Evolutionary conservation across 1,139 yeast species (phyloP), one percentile per base, ranked within the genome.

Genomic region (Geotrichum siamense): DNA sequence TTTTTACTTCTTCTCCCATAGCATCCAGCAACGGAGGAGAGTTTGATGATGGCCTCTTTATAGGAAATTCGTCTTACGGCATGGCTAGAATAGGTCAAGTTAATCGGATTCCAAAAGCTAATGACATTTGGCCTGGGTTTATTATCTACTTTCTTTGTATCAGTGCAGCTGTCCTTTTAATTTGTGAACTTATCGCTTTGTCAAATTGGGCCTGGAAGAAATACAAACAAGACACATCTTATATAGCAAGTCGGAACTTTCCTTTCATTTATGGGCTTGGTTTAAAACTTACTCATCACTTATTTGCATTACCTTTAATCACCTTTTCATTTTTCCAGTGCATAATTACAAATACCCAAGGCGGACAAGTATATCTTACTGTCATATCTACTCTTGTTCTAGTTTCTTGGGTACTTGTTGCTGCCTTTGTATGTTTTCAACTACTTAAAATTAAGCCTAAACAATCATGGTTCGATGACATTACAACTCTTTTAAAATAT

Each of bases 111-210:
- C 53, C 54, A n/a, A 36, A 42, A 20, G 58, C 51, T 30, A 43
- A 45, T 17, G 67, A 63, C 42, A 50, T 61, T 12, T 64, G 69
- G 68, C 56, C 65, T 8, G 50, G 60, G 4, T 63, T 63, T 46
- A 55, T 61, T 17, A 53, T 63, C 13, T 65, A 64, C 62, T 47
- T 62, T 17, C 41, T 62, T 22, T 55, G 58, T 10, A 44, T 57
- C 22, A 42, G 44, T 6, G 59, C 51, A 4, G 53, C 43, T 5
- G 26, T 51, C n/a, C 35, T 48, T n/a, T 15, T 46, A 9, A 30
- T 49, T 2, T 39, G 48, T 12, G 38, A 48, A 21, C 23, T 48
- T 4, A 44, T 44, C 3, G 41, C 50, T 39, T 25, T 35, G 29
- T 6, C 36, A 13, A 20, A 44, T 10, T 53, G 56, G 55, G 39